Conservation (phyloP, 768 basidiomycete species). For the Trametes sanguinea region DNA sequence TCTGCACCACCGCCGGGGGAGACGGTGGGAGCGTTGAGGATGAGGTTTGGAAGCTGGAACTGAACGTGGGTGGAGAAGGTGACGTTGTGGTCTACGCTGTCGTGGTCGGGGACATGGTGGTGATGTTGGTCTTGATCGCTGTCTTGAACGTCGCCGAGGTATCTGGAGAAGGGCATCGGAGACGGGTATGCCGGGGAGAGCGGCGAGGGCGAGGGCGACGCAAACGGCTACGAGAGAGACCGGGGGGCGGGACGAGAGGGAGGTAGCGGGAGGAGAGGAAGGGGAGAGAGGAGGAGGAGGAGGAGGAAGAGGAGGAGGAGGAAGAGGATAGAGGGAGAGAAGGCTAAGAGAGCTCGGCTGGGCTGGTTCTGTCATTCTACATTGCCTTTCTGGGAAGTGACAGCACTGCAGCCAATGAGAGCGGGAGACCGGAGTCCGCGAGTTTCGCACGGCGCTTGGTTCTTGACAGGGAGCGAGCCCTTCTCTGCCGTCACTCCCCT, state of each 20-base stretch:
- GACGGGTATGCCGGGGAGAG: not conserved
- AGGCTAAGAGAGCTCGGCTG: not conserved
- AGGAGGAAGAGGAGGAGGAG: not conserved
- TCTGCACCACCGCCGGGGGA: slow-evolving; percentile 77
- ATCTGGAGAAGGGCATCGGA: slow-evolving; percentile 33
- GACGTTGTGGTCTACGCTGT: slow-evolving; percentile 22
- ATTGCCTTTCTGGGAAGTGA: not conserved
- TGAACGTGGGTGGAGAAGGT: slow-evolving; percentile 37
- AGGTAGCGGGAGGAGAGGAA: not conserved
- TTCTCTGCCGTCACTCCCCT: not conserved
- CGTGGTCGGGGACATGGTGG: slow-evolving; percentile 12
- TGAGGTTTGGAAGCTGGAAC: slow-evolving; percentile 69
- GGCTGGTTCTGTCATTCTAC: slow-evolving; percentile 14
- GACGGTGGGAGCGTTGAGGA: slow-evolving; percentile 60
- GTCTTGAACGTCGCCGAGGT: slow-evolving; percentile 22
- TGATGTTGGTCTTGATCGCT: not conserved
- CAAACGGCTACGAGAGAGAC: not conserved
- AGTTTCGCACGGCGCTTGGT: slow-evolving; percentile 7
- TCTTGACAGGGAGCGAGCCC: not conserved
- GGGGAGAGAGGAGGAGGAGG: not conserved
- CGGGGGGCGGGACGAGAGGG: not conserved
- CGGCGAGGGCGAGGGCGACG: not conserved
- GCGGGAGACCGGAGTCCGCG: slow-evolving; percentile 1
- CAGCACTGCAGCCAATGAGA: slow-evolving; percentile 2
- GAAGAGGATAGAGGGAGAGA: slow-evolving; percentile 1